Conservation (phyloP, 2,329 filamentous ascomycete genomes). For the Aspergillus udagawae region DNA sequence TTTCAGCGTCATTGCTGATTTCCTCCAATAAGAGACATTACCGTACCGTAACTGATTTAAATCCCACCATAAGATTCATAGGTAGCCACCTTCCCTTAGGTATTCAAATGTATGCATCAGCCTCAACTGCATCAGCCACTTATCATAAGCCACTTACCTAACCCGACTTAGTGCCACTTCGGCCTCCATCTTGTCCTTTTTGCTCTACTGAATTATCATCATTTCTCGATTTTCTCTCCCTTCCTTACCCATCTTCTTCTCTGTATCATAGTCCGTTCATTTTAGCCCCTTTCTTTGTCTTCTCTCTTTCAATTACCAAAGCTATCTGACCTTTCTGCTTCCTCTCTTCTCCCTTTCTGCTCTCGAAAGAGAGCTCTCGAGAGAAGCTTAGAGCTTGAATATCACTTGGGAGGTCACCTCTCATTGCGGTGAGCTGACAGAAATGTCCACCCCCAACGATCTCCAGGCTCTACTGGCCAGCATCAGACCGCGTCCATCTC, state of each 20-base stretch:
- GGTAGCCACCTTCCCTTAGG: too few relatives aligned
- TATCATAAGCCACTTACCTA: slow-evolving; percentile 2
- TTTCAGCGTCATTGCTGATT: background rate
- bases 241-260: slow-evolving; percentile 6
- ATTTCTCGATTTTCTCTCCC: slow-evolving; percentile 12
- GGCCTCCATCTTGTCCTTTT: slow-evolving; percentile 18
- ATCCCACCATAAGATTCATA: too few relatives aligned
- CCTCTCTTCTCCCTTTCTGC: slow-evolving; percentile 10
- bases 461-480: slow-evolving; percentile 46
- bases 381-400: slow-evolving; percentile 24
- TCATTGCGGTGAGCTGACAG: slow-evolving; percentile 32
- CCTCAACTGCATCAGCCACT: slow-evolving; percentile 16
- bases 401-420: slow-evolving; percentile 27
- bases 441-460: slow-evolving; percentile 47
- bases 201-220: slow-evolving; percentile 17
- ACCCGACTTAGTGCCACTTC: slow-evolving; percentile 15
- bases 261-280: slow-evolving; percentile 18
- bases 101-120: background rate
- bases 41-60: background rate
- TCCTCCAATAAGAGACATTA: background rate
- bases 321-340: background rate
- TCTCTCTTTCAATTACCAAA: slow-evolving; percentile 11
- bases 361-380: slow-evolving; percentile 34
- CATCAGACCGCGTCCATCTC: slow-evolving; percentile 40
- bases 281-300: slow-evolving; percentile 7